Conservation (phyloP, 2,329 filamentous ascomycete genomes). For the Parafenestella ontariensis region DNA sequence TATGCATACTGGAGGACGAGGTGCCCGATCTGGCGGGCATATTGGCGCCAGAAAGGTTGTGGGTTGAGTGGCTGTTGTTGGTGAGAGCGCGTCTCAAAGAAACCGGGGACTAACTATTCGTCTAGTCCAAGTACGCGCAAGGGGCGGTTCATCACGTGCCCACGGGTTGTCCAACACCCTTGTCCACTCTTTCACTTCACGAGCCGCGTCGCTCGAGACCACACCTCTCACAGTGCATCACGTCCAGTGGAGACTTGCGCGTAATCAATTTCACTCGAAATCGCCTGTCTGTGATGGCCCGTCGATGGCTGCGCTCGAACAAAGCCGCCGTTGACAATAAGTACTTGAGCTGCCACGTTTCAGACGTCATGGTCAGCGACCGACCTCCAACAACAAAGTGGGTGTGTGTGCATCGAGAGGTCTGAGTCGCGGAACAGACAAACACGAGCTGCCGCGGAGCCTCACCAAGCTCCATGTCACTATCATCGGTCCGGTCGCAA, state of each 20-base stretch:
- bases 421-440: constrained; percentile 7
- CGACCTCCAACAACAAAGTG: background rate
- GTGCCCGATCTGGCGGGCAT: constrained; percentile 45
- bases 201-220: too few species aligned
- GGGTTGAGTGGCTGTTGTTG: constrained; percentile 34
- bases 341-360: too few species aligned
- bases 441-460: constrained; percentile 4
- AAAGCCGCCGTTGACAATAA: too few species aligned
- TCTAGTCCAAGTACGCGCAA: constrained; percentile 10
- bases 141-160: constrained; percentile 24
- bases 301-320: background rate
- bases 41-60: constrained; percentile 13
- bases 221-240: background rate
- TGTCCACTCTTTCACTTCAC: too few species aligned
- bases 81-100: constrained; percentile 22
- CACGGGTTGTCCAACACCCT: too few species aligned
- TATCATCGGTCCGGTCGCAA: background rate
- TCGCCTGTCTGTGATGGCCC: background rate
- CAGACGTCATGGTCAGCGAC: too few species aligned
- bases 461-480: background rate
- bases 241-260: background rate
- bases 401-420: background rate
- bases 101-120: constrained; percentile 10
- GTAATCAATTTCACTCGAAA: background rate
- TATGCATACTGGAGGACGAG: constrained; percentile 45